Base-by-base conservation (phyloP, 73 alveolate genomes). In the Stentor roeselii region DNA sequence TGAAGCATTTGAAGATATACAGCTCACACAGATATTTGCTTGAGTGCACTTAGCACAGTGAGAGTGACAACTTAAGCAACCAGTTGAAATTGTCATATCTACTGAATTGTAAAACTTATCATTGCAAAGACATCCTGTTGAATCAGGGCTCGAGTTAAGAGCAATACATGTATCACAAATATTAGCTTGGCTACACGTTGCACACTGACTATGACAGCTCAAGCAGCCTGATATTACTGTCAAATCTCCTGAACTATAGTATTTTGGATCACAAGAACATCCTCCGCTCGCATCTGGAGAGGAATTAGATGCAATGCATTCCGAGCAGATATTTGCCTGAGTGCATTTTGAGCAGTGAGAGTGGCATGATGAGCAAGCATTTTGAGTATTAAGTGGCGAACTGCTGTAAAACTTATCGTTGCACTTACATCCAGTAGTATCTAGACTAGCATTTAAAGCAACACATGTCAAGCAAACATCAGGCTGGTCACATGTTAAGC, bases 401-500 rank as follows among this genome's bases (percentile, higher is more conserved):
- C 30, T 11, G 6, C 30, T 21, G 21, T 50, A 50, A 50, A 11
- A 50, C 30, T 21, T 21, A 50, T 6, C 6, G 21, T 50, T 50
- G 67, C 67, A 50, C 21, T 50, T 50, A 50, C 67, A 50, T 50
- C 67, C 67, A 11, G 67, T 50, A 50, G 67, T 50, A 50, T 50
- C 67, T 11, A 21, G 67, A 11, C 30, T 11, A 50, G 67, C 67
- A 50, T 50, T 11, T 11, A 21, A 50, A 50, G 67, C 6, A 11
- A 50, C 21, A 21, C 67, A 50, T 11, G 67, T 21, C 21, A 21
- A 11, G 67, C 67, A 50, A 11, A 11, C 21, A 50, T 11, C 67
- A 6, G 30, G 30, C 6, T 50, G 30, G 21, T 50, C 21, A 50
- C 67, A 50, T 50, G 67, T 50, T 21, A 11, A 21, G 67, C 67